Evolutionary conservation across 2,329 filamentous ascomycete species (phyloP).

Genomic region (Aaosphaeria arxii): DNA sequence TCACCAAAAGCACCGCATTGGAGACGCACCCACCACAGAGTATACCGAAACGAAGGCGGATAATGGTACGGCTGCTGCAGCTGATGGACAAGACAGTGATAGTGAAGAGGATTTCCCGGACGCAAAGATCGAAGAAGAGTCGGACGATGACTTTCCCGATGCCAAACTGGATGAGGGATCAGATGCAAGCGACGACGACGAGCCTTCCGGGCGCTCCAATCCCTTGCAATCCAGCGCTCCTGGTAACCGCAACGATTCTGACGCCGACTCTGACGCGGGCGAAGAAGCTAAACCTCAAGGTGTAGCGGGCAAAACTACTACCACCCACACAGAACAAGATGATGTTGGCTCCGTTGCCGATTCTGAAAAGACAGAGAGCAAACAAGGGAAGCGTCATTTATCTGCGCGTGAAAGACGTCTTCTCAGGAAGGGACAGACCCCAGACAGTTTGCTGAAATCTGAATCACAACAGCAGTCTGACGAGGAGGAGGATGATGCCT

Average conservation of each 20-base stretch:
- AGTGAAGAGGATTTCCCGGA: slow-evolving; percentile 48
- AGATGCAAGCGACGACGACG: slow-evolving; percentile 37
- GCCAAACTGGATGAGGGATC: slow-evolving; percentile 31
- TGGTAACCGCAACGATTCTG: slow-evolving; percentile 3
- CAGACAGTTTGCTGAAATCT: slow-evolving; percentile 9
- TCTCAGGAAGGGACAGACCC: slow-evolving; percentile 34
- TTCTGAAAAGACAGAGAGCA: slow-evolving; percentile 18
- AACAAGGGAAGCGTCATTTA: slow-evolving; percentile 28
- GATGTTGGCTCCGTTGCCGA: slow-evolving; percentile 28
- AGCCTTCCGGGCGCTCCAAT: slow-evolving; percentile 30
- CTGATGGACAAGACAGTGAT: slow-evolving; percentile 32
- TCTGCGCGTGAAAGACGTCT: slow-evolving; percentile 38
- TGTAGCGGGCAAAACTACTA: not conserved
- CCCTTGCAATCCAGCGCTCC: slow-evolving; percentile 37
- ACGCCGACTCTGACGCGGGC: slow-evolving; percentile 25
- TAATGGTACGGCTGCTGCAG: slow-evolving; percentile 11
- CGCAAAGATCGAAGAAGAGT: slow-evolving; percentile 34
- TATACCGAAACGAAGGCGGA: slow-evolving; percentile 14
- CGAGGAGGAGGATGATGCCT: slow-evolving; percentile 4
- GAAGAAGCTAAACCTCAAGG: not conserved
- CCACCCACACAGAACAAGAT: slow-evolving; percentile 13
- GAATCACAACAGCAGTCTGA: slow-evolving; percentile 12
- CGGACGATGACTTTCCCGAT: slow-evolving; percentile 47
- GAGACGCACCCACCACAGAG: slow-evolving; percentile 32
- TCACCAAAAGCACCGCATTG: slow-evolving; percentile 71